These are phyloP conservation scores for Solanum commersonii DNA, from an alignment of 257 asterid genomes.

Conservation along the genomic window DNA sequence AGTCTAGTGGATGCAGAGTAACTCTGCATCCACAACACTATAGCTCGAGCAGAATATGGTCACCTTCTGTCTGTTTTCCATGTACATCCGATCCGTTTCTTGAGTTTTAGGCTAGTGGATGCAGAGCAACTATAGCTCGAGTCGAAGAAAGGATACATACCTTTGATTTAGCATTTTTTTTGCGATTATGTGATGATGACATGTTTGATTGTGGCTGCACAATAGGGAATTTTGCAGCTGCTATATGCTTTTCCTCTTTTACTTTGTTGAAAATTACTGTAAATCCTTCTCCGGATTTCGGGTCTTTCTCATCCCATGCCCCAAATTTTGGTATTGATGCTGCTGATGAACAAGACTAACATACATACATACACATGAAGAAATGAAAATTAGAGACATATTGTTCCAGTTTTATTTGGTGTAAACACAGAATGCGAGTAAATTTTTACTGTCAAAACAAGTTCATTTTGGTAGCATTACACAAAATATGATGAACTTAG, in stretches of 20 bases:
- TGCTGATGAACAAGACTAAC: constrained; percentile 48
- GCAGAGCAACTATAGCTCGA: neutral
- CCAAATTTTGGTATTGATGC: constrained; percentile 76
- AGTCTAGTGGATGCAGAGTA: neutral
- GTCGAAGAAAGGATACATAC: constrained; percentile 1
- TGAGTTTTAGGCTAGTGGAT: neutral
- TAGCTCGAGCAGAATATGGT: neutral
- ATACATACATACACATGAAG: neutral
- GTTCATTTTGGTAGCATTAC: neutral
- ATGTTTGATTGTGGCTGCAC: constrained; percentile 16
- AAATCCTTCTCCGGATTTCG: constrained; percentile 62
- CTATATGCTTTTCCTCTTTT: constrained; percentile 65
- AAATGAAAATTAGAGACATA: neutral
- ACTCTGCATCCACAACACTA: neutral
- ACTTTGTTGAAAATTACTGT: constrained; percentile 67
- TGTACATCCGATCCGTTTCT: too few species aligned
- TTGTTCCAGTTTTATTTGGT: neutral
- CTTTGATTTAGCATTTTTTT: constrained; percentile 25
- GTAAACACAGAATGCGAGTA: neutral
- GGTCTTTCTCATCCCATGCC: constrained; percentile 65
- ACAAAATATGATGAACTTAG: neutral
- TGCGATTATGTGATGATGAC: constrained; percentile 9
- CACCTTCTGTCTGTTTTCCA: too few species aligned
- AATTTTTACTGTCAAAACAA: neutral
- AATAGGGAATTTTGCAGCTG: constrained; percentile 47